These are phyloP conservation scores for Yamadazyma blattariae DNA, from an alignment of 1,139 yeast species.

Conservation along the genomic window DNA sequence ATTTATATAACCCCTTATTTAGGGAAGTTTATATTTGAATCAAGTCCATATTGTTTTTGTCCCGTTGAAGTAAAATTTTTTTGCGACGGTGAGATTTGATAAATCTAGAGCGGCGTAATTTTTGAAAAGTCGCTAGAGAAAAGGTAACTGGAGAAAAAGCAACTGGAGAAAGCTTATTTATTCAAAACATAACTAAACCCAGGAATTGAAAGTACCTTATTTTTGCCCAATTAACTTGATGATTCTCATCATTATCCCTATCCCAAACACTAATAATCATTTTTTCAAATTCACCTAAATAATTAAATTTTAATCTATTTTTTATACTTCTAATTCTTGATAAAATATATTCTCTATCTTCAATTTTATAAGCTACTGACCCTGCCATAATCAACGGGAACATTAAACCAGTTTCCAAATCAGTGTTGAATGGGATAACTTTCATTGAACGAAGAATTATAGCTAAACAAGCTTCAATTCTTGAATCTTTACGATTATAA, in stretches of 20 bases:
- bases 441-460: conserved; percentile 16
- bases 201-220: conserved; percentile 18
- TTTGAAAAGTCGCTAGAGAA: too few relatives aligned
- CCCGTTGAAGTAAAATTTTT: too few relatives aligned
- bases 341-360: conserved; percentile 16
- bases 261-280: conserved; percentile 17
- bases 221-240: conserved; percentile 20
- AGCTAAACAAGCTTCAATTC: conserved; percentile 17
- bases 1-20: too few relatives aligned
- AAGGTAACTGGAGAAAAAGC: too few relatives aligned
- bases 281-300: conserved; percentile 18
- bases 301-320: conserved; percentile 16
- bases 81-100: too few relatives aligned
- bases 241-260: conserved; percentile 14
- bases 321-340: conserved; percentile 14
- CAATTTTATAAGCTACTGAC: conserved; percentile 15
- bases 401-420: conserved; percentile 19
- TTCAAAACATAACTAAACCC: conserved; percentile 21
- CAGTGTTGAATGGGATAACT: conserved; percentile 13
- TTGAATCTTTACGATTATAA: conserved; percentile 16
- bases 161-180: too few relatives aligned
- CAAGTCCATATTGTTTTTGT: too few relatives aligned
- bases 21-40: too few relatives aligned
- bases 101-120: too few relatives aligned
- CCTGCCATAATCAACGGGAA: conserved; percentile 24